Evolutionary conservation across 495 filamentous ascomycete species (phyloP).

Genomic region (Umbilicaria muhlenbergii): DNA sequence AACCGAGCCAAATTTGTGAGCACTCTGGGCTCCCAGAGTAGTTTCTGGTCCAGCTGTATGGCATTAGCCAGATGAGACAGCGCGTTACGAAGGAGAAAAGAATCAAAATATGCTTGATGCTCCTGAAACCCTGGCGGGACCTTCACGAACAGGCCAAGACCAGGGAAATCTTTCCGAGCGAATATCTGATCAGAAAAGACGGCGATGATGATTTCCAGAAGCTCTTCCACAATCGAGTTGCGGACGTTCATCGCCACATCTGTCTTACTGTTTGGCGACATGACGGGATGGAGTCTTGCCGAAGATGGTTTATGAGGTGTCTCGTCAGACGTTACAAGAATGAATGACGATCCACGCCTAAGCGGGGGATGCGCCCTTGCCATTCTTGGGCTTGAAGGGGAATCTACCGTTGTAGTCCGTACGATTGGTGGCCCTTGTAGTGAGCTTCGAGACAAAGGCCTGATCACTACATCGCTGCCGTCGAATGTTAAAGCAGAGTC

Average conservation of each 20-base stretch:
- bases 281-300: constrained; percentile 43
- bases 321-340: constrained; percentile 63
- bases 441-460: constrained; percentile 47
- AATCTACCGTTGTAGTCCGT: constrained; percentile 48
- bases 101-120: constrained; percentile 87
- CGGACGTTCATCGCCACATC: constrained; percentile 32
- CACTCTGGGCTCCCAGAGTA: constrained; percentile 66
- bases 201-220: constrained; percentile 57
- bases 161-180: constrained; percentile 73
- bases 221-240: constrained; percentile 54
- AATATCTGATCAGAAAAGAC: constrained; percentile 76
- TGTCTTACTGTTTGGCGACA: constrained; percentile 34
- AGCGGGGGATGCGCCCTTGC: constrained; percentile 36
- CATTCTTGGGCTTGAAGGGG: constrained; percentile 24
- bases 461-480: constrained; percentile 67
- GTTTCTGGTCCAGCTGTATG: constrained; percentile 51
- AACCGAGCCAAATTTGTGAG: constrained; percentile 76
- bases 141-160: constrained; percentile 77
- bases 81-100: constrained; percentile 65
- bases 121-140: constrained; percentile 84
- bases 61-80: constrained; percentile 53
- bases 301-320: constrained; percentile 36
- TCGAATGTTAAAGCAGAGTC: constrained; percentile 71
- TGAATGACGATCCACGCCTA: constrained; percentile 73
- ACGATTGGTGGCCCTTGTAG: constrained; percentile 43